Conservation (phyloP, 2,329 filamentous ascomycete species). For the Ophiostoma fasciatum region DNA sequence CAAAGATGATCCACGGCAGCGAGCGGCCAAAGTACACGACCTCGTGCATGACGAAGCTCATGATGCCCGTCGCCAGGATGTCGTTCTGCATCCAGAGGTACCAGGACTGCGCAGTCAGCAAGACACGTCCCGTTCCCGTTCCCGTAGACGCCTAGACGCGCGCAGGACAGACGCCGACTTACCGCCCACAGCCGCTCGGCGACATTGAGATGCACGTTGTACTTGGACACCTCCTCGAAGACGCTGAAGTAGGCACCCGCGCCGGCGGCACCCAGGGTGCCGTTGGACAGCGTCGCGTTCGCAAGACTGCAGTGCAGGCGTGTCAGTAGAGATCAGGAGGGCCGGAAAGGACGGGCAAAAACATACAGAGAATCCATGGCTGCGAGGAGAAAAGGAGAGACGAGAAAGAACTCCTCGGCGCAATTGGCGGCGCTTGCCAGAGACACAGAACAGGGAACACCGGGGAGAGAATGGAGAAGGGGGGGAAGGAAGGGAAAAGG, state of each 20-base stretch:
- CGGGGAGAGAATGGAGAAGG: background rate
- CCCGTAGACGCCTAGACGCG: background rate
- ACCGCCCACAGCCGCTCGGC: constrained; percentile 80
- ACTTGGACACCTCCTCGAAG: constrained; percentile 48
- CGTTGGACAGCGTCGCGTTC: constrained; percentile 8
- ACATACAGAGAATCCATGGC: constrained; percentile 7
- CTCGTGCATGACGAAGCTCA: constrained; percentile 96
- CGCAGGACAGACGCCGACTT: constrained; percentile 18
- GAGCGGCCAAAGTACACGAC: constrained; percentile 83
- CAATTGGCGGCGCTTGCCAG: too few relatives aligned
- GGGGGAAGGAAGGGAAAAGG: constrained; percentile 1
- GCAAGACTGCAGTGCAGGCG: constrained; percentile 1
- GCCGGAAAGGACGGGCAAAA: background rate
- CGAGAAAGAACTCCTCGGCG: background rate
- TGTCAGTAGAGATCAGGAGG: constrained; percentile 1
- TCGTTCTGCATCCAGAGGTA: constrained; percentile 98
- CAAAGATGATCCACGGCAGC: constrained; percentile 86
- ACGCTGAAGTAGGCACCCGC: constrained; percentile 39
- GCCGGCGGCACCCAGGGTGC: constrained; percentile 20
- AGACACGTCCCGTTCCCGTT: background rate
- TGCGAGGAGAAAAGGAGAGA: constrained; percentile 1
- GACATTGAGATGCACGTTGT: constrained; percentile 77
- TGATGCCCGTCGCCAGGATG: constrained; percentile 85
- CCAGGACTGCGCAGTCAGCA: constrained; percentile 45
- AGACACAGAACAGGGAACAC: background rate